Base-by-base conservation (phyloP, 2,329 filamentous ascomycete genomes). In the Camillea tinctor region DNA sequence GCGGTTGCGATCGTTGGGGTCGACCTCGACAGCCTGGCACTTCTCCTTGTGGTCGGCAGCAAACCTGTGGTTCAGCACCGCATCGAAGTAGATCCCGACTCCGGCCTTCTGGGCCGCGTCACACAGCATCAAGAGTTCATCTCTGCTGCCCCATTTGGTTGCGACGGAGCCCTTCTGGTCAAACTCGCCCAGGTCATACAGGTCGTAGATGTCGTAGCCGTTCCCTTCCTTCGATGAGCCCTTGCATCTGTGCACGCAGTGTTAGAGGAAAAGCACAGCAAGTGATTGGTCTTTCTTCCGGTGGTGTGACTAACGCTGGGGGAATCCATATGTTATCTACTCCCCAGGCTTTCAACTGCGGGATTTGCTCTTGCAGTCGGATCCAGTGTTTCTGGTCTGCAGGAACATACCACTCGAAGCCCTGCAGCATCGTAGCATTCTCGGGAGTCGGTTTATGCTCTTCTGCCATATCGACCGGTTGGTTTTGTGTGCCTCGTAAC, bases 321-420 rank as follows among this genome's bases (percentile, higher is more conserved):
- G 89, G 89, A 5, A 91, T 81, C 88, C 88, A 91, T 30, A 88
- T 76, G 58, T 81, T 81, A 55, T 85, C 82, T 53, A 91, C 78
- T 2, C 88, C 89, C 36, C 87, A 80, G 0, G 79, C 75, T 66
- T 85, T 84, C 1, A 90, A 76, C 2, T 76, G 75, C 0, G 84
- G 80, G 1, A 89, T 68, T 6, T 79, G 78, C 19, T 76, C 74
- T 15, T 75, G 73, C 1, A 90, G 80, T 8, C 87, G 83, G 40
- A 78, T 74, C 83, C 85, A 91, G 73, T 91, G 88, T 53, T 79
- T 75, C 56, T 81, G 74, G 64, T 88, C 83, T 50, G 82, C 81
- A 2, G 87, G 86, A 4, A 86, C 80, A 69, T 91, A 87, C 89
- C 89, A 92, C 76, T 92, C 89, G 70, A 90, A 91, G 13, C 80